Base-by-base conservation (phyloP, 202 grass and related monocot species). In the Brachypodium distachyon region DNA sequence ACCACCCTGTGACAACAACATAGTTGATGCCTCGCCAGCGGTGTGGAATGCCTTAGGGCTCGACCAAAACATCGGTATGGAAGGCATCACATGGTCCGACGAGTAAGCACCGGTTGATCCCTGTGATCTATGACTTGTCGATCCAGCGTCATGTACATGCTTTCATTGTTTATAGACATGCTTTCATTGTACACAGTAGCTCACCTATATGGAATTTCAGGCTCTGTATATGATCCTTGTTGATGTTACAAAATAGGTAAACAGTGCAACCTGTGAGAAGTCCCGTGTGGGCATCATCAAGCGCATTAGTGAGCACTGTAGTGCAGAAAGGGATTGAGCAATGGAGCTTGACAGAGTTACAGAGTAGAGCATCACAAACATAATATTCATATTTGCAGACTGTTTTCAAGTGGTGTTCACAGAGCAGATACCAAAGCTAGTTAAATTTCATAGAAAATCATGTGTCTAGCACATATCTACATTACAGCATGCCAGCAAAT, bases 21-120 rank as follows among this genome's bases (percentile, higher is more conserved):
- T 72, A 5, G 80, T 91, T 1, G 80, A 87, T 1, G 76, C 61
- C 0, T 84, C 84, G 2, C 70, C 64, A 12, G 84, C 80, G 0
- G 80, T 91, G 10, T 91, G 88, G 84, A 9, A 72, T 2, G 80
- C 51, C 10, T 49, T 89, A 18, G 79, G 83, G 16, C 72, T 89
- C 3, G 37, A 73, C 29, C 22, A 72, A 26, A 73, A 51, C 25
- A 1, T 37, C 0, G 68, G 66, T 0, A 52, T 50, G 54, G 48
- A 69, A n/a, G n/a, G n/a, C n/a, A 82, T 92, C 78, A 92, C 86
- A 9, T 86, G 86, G 69, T 88, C 84, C 0, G 73, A 91, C 40
- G 53, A 68, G 26, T n/a, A n/a, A n/a, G n/a, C n/a, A n/a, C n/a
- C n/a, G n/a, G n/a, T n/a, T n/a, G n/a, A n/a, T n/a, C n/a, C n/a